A percentile compares a stretch with the other conserved stretches of the same genome.
These are phyloP conservation scores for Populus tomentosa DNA, from an alignment of 441 rosid genomes.

Conservation along the genomic window DNA sequence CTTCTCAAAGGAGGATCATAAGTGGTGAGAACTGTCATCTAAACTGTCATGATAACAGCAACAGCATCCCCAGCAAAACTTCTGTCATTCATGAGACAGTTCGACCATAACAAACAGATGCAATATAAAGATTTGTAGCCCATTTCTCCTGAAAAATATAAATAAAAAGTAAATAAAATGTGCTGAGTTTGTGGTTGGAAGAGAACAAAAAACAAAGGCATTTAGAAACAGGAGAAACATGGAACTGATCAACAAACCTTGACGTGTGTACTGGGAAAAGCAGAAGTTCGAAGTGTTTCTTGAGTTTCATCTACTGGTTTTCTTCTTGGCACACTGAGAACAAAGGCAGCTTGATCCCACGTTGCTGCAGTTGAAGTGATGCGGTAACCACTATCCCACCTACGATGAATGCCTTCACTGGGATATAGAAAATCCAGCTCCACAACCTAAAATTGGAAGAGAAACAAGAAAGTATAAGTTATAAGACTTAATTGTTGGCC, in stretches of 20 bases:
- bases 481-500: not conserved
- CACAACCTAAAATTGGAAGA: conserved; percentile 52
- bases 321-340: conserved; percentile 85
- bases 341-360: conserved; percentile 87
- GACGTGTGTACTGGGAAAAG: conserved; percentile 91
- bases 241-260: conserved; percentile 73
- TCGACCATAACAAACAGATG: conserved; percentile 33
- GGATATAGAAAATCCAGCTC: conserved; percentile 96
- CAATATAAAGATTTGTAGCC: conserved; percentile 32
- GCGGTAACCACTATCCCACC: conserved; percentile 94
- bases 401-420: conserved; percentile 91
- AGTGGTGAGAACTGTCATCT: not conserved
- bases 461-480: not conserved
- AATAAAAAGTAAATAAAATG: not conserved
- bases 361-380: conserved; percentile 94
- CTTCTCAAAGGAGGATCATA: conserved; percentile 19
- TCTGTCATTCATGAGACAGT: conserved; percentile 28
- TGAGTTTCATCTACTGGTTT: conserved; percentile 86
- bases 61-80: conserved; percentile 28
- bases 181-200: not conserved
- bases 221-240: conserved; percentile 27
- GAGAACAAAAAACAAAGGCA: not conserved
- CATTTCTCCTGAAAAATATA: conserved; percentile 26
- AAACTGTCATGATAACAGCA: conserved; percentile 17
- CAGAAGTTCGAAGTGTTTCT: conserved; percentile 89